Conservation (phyloP, 345 rosid species). For the Rhizophora apiculata region DNA sequence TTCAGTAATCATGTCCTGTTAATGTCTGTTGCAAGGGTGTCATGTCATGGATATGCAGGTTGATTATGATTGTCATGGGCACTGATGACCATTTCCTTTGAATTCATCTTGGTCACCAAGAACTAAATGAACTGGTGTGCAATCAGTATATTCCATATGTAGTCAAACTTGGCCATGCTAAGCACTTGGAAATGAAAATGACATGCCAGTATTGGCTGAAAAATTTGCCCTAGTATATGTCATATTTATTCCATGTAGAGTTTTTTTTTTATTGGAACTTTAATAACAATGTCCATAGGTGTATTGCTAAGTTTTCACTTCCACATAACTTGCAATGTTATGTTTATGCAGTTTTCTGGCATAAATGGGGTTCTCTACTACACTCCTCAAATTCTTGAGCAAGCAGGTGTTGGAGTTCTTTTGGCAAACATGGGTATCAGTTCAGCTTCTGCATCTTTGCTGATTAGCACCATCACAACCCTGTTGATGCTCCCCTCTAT, state of each 20-base stretch:
- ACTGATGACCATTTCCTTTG: not conserved
- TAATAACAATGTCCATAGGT: no score
- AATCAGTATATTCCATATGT: not conserved
- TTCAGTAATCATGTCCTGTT: no score
- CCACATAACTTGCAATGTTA: conserved; percentile 1
- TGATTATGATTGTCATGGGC: not conserved
- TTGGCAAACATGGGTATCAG: conserved; percentile 73
- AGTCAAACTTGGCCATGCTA: not conserved
- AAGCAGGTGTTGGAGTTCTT: conserved; percentile 89
- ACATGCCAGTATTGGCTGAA: not conserved
- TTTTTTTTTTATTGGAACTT: no score
- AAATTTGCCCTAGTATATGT: not conserved
- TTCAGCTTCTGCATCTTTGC: conserved; percentile 70
- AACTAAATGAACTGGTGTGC: not conserved
- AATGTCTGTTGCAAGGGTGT: no score
- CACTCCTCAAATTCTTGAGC: conserved; percentile 97
- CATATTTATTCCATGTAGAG: no score
- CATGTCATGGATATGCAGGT: not conserved
- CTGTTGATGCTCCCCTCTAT: conserved; percentile 93
- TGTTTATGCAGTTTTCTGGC: conserved; percentile 71
- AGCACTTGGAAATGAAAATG: not conserved
- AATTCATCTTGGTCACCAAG: not conserved
- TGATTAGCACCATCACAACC: conserved; percentile 77
- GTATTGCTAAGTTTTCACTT: not conserved
- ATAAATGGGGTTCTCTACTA: conserved; percentile 96